Evolutionary conservation across 257 asterid species (phyloP).

Genomic region (Primulina huaijiensis): DNA sequence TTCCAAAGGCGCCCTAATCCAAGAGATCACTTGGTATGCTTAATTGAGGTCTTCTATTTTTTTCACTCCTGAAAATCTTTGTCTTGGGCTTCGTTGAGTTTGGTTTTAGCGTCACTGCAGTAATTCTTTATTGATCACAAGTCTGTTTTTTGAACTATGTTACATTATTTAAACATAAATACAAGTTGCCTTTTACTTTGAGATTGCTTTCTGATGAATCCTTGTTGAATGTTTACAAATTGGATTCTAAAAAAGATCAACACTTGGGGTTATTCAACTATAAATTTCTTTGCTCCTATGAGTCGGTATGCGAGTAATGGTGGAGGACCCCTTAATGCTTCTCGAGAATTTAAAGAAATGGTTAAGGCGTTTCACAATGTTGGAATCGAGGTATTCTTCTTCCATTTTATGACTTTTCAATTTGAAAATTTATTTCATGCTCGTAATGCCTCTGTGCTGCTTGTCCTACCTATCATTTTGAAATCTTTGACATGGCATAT

Average conservation of each 20-base stretch:
- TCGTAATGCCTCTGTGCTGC: slow-evolving; percentile 11
- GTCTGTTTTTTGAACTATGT: slow-evolving; percentile 5
- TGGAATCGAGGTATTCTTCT: slow-evolving; percentile 78
- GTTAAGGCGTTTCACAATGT: slow-evolving; percentile 91
- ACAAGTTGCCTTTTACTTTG: slow-evolving; percentile 20
- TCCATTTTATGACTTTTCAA: slow-evolving; percentile 18
- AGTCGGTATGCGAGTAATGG: slow-evolving; percentile 94
- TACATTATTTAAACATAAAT: background rate
- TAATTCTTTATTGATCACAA: slow-evolving; percentile 2
- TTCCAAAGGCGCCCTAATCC: slow-evolving; percentile 86
- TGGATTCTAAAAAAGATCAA: slow-evolving; percentile 54
- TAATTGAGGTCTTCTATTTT: background rate
- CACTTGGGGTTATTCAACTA: slow-evolving; percentile 97
- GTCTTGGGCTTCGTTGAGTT: background rate
- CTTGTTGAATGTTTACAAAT: slow-evolving; percentile 24
- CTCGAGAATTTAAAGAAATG: slow-evolving; percentile 81
- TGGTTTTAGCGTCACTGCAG: too few species aligned
- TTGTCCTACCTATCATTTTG: too few species aligned
- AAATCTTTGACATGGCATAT: too few species aligned
- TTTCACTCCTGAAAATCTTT: background rate
- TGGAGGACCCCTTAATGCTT: slow-evolving; percentile 83
- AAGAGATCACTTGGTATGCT: slow-evolving; percentile 88
- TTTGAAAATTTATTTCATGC: slow-evolving; percentile 4
- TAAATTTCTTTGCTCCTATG: slow-evolving; percentile 97
- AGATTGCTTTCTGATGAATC: slow-evolving; percentile 9